Evolutionary conservation across 352 stramenopile species (phyloP).

Genomic region (Pythium phragmitis): DNA sequence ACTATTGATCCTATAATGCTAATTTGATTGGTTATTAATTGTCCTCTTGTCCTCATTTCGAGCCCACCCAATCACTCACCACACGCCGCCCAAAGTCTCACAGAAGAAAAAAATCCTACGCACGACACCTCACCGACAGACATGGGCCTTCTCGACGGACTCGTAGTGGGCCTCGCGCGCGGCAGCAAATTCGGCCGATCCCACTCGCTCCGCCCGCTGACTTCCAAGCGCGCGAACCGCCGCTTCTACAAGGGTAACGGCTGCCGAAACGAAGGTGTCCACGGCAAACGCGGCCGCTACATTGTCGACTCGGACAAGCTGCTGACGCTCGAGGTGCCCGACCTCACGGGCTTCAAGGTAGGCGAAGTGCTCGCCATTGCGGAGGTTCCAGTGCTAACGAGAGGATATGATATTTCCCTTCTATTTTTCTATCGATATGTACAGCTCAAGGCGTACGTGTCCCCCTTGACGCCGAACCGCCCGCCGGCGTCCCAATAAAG

Average conservation of each 20-base stretch:
- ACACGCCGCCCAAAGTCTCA: constrained; percentile 12
- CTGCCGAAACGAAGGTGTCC: constrained; percentile 90
- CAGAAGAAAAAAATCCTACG: background rate
- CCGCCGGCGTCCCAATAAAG: constrained; percentile 38
- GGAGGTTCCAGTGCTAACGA: background rate
- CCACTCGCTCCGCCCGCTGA: constrained; percentile 87
- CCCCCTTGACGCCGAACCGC: constrained; percentile 63
- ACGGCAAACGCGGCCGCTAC: constrained; percentile 91
- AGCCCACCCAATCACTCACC: constrained; percentile 31
- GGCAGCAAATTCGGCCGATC: constrained; percentile 85
- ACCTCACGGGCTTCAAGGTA: constrained; percentile 92
- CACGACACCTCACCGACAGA: constrained; percentile 11
- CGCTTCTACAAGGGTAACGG: constrained; percentile 97
- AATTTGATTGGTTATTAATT: constrained; percentile 15
- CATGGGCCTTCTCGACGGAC: constrained; percentile 79
- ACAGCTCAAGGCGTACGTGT: constrained; percentile 86
- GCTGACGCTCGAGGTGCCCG: constrained; percentile 91
- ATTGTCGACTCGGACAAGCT: constrained; percentile 90
- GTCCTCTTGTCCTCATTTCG: background rate
- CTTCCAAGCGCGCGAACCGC: constrained; percentile 92
- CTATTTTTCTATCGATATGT: constrained; percentile 3
- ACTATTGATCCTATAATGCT: background rate
- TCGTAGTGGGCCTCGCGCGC: constrained; percentile 68
- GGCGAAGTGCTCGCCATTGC: background rate
- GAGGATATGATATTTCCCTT: background rate